A percentile compares a stretch with the other conserved stretches of the same genome.
Conservation (phyloP, 306 rosid species). For the Gastrolobium bilobum region DNA sequence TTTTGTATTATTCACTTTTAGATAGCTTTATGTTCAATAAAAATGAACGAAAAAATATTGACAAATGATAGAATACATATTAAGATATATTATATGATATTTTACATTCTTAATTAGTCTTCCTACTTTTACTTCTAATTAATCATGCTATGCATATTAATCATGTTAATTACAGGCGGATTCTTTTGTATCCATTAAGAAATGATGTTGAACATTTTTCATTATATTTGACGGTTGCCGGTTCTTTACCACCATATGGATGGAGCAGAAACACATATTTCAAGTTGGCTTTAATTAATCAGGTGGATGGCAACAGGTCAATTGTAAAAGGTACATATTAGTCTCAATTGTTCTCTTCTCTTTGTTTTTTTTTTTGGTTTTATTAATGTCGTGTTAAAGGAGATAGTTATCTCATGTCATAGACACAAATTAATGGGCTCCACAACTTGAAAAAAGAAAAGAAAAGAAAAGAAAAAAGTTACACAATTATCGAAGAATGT, state of each 20-base stretch:
- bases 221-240: slow-evolving; percentile 49
- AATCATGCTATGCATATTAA: neutral
- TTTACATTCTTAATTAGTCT: neutral
- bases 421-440: no score
- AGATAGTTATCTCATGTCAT: no score
- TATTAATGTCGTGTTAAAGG: no score
- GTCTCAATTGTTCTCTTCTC: neutral
- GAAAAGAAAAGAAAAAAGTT: no score
- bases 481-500: no score
- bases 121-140: slow-evolving; percentile 5
- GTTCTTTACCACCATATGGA: slow-evolving; percentile 50
- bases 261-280: slow-evolving; percentile 52
- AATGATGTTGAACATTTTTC: slow-evolving; percentile 52
- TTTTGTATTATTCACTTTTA: neutral
- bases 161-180: slow-evolving; percentile 42
- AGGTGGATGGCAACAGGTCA: slow-evolving; percentile 40
- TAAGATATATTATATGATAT: no score
- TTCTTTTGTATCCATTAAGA: slow-evolving; percentile 44
- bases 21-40: neutral
- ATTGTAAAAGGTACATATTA: slow-evolving; percentile 43
- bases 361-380: no score
- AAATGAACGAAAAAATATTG: neutral
- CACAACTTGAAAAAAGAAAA: no score
- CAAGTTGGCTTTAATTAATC: slow-evolving; percentile 50
- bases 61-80: no score